Base-by-base conservation (phyloP, 768 basidiomycete species). In the Dentipellis sp. region DNA sequence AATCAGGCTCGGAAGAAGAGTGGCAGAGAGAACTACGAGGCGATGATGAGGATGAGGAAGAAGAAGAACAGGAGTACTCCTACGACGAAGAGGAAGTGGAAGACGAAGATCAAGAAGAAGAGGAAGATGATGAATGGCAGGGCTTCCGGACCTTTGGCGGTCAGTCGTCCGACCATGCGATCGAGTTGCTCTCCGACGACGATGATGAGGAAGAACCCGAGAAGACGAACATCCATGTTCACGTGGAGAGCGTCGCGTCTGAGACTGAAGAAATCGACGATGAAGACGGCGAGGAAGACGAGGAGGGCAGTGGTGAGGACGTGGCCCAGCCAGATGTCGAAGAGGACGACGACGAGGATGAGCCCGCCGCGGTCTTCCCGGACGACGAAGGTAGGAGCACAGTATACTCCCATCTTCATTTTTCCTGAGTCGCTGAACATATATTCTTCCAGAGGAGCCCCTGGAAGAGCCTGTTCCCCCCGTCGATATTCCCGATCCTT, bases 401-500 rank as follows among this genome's bases (percentile, higher is more conserved):
- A n/a, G 16, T 11, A 8, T 45, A 19, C 3, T 3, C 4, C 40
- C 12, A 42, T 14, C 42, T n/a, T 19, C 19, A 17, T 45, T 19
- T 45, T n/a, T 3, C 16, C 42, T 45, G 42, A 45, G 29, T 3
- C 29, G 6, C 29, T 45, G 42, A 9, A 4, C 12, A 45, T 16
- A 45, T 45, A 45, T 45, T n/a, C 42, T 45, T 29, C 10, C 42
- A 45, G 42, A 45, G 9, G 19, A 8, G 7, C 42, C 42, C 3
- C n/a, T 45, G 42, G 42, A 45, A 2, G 14, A 45, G n/a, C n/a
- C n/a, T 16, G 42, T 19, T 21, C 19, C 21, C 3, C 48, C 60
- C 21, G 57, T 70, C 6, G 70, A 72, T 7, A 56, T 77, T 17
- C 58, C 62, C 17, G 75, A 77, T 61, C 69, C 69, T 29, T 78